Percentiles rank a stretch among this genome's conserved stretches.
Conservation (phyloP, 2,329 filamentous ascomycete species). For the Aspergillus unguis region DNA sequence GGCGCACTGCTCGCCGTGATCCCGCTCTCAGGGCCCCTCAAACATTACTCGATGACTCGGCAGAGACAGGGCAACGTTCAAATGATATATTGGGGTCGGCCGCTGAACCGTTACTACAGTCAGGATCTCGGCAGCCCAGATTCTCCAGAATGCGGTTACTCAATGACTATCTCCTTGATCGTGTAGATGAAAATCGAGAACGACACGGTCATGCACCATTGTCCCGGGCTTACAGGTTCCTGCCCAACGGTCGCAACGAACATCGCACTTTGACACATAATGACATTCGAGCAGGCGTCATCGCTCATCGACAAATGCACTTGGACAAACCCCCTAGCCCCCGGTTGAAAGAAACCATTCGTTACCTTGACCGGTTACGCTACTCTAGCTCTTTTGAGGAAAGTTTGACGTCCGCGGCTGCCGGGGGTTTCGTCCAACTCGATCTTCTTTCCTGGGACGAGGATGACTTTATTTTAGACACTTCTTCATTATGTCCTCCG, state of each 20-base stretch:
- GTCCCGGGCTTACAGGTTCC: slow-evolving; percentile 32
- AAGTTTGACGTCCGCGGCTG: slow-evolving; percentile 51
- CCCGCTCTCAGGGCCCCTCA: slow-evolving; percentile 18
- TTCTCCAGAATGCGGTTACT: slow-evolving; percentile 37
- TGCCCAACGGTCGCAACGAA: slow-evolving; percentile 29
- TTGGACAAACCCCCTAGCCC: slow-evolving; percentile 33
- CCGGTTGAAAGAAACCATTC: slow-evolving; percentile 57
- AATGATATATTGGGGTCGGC: slow-evolving; percentile 28
- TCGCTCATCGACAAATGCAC: slow-evolving; percentile 37
- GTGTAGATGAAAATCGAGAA: slow-evolving; percentile 27
- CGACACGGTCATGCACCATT: slow-evolving; percentile 14
- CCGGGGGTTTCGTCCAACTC: slow-evolving; percentile 51
- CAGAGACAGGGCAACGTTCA: slow-evolving; percentile 23
- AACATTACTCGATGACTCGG: slow-evolving; percentile 18
- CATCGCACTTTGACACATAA: slow-evolving; percentile 30
- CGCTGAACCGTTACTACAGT: slow-evolving; percentile 41
- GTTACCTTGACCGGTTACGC: slow-evolving; percentile 59
- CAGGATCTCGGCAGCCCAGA: slow-evolving; percentile 39
- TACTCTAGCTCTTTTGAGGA: slow-evolving; percentile 53
- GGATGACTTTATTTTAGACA: slow-evolving; percentile 59
- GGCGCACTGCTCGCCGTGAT: slow-evolving; percentile 27
- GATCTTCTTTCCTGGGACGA: slow-evolving; percentile 52
- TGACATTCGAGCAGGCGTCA: slow-evolving; percentile 35
- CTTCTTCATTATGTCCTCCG: slow-evolving; percentile 48
- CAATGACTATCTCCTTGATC: slow-evolving; percentile 41